Percentiles rank a stretch among this genome's conserved stretches.
Evolutionary conservation across 495 filamentous ascomycete species (phyloP).

Genomic region (Podospora bellae-mahoneyi): DNA sequence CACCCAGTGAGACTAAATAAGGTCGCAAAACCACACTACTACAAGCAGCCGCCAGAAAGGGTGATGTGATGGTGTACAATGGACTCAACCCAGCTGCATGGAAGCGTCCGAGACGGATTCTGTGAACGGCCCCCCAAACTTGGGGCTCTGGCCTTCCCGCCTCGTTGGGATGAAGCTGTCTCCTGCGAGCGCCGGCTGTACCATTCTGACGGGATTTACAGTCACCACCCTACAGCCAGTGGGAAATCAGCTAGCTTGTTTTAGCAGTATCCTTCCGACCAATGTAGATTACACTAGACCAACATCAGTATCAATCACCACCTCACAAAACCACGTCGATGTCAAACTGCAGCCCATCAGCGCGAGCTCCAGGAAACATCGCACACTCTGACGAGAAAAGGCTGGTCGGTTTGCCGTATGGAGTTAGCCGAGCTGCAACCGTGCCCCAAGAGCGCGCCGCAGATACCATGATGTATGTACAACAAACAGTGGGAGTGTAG

Average conservation of each 20-base stretch:
- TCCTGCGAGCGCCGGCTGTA: conserved; percentile 8
- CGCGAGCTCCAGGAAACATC: conserved; percentile 4
- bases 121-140: background rate
- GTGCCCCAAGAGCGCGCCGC: conserved; percentile 10
- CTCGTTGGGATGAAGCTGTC: conserved; percentile 4
- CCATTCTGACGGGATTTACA: conserved; percentile 1
- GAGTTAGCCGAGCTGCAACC: conserved; percentile 20
- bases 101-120: background rate
- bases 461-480: background rate
- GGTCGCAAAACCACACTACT: no score
- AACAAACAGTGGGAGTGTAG: background rate
- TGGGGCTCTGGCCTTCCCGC: conserved; percentile 1
- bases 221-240: background rate
- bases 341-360: background rate
- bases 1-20: no score
- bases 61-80: background rate
- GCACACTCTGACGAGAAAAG: conserved; percentile 21
- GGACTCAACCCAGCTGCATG: background rate
- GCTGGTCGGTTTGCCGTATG: conserved; percentile 25
- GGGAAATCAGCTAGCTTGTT: conserved; percentile 1
- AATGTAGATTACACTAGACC: background rate
- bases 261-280: background rate
- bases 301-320: no score
- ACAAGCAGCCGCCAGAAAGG: no score
- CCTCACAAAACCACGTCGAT: background rate